phyloP scores from a whole-genome alignment of 2,329 filamentous ascomycete genomes.

The Xylaria multiplex region DNA sequence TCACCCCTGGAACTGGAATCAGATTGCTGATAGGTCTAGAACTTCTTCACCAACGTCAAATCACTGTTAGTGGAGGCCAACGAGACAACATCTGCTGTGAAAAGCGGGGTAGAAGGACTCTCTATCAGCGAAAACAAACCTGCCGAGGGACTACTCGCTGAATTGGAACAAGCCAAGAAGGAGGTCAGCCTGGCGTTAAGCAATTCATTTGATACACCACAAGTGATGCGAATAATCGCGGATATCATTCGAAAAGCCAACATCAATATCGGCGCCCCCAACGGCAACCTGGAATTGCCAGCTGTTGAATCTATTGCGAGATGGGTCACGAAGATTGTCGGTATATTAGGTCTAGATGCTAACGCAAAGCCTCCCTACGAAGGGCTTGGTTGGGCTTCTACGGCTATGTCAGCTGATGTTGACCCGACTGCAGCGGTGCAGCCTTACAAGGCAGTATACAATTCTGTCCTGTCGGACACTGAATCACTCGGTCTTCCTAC shows the following conservation, averaged over 20 bases:
- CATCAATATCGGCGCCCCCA: slow-evolving; percentile 61
- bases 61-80: slow-evolving; percentile 61
- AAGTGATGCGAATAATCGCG: slow-evolving; percentile 80
- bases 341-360: slow-evolving; percentile 83
- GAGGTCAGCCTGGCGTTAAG: slow-evolving; percentile 70
- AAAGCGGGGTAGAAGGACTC: slow-evolving; percentile 51
- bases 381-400: slow-evolving; percentile 65
- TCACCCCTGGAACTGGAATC: neutral
- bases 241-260: slow-evolving; percentile 84
- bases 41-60: slow-evolving; percentile 68
- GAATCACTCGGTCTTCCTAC: slow-evolving; percentile 58
- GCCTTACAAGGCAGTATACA: slow-evolving; percentile 59
- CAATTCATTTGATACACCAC: slow-evolving; percentile 89
- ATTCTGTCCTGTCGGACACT: slow-evolving; percentile 59
- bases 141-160: slow-evolving; percentile 50
- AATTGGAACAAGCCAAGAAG: slow-evolving; percentile 64
- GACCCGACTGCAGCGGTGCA: slow-evolving; percentile 59
- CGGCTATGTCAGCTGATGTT: slow-evolving; percentile 50
- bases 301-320: slow-evolving; percentile 69
- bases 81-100: slow-evolving; percentile 44
- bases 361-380: slow-evolving; percentile 65
- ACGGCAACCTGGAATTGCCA: slow-evolving; percentile 56
- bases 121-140: slow-evolving; percentile 50
- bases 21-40: slow-evolving; percentile 50
- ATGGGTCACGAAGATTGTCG: slow-evolving; percentile 85